Base-by-base conservation (phyloP, 1,284 basidiomycete species). In the Ganoderma multipileum region DNA sequence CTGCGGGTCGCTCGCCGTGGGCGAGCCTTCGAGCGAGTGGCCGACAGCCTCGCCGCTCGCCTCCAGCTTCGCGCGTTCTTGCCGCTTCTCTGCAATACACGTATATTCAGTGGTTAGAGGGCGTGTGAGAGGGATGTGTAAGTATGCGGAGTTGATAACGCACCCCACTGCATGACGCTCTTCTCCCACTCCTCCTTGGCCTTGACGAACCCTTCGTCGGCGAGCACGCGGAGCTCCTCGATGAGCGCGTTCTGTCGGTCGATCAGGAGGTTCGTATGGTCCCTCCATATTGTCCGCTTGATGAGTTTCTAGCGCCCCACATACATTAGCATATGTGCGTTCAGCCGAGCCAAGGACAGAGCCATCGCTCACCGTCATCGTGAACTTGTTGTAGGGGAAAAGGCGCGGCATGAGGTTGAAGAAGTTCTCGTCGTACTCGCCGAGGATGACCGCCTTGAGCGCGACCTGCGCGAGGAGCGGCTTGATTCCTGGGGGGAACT, bases 381-480 rank as follows among this genome's bases (percentile, higher is more conserved):
- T 95, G 79, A 94, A 97, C 74, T 93, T 92, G 81, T 98, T 98
- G 79, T 97, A 97, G 0, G 95, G 95, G 77, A 98, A 97, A 55
- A 97, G 81, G 38, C 83, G 85, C 0, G 96, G 95, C 89, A 98
- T 92, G 47, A 92, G 84, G 76, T 90, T 91, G 83, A 97, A 97
- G 78, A 97, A 97, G 76, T 94, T 90, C 26, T 97, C 95, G 75
- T 95, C 92, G 81, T 96, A 97, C 78, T 97, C 93, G 79, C 91
- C 93, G 44, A 95, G 85, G 64, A 88, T 84, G 74, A 97, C 90
- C 0, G 97, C 97, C 63, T 91, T 85, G 62, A 94, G 80, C 1
- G 95, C 94, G 42, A 95, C 87, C 39, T 89, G 81, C 39, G 87
- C 83, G 7, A 98, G 87, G 4, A 89, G 76, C 0, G 92, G 92